Evolutionary conservation across 805 yeast genomes (phyloP), one percentile per base, ranked within the genome.

Genomic region (Cyberlindnera nakhonratchasimensis): DNA sequence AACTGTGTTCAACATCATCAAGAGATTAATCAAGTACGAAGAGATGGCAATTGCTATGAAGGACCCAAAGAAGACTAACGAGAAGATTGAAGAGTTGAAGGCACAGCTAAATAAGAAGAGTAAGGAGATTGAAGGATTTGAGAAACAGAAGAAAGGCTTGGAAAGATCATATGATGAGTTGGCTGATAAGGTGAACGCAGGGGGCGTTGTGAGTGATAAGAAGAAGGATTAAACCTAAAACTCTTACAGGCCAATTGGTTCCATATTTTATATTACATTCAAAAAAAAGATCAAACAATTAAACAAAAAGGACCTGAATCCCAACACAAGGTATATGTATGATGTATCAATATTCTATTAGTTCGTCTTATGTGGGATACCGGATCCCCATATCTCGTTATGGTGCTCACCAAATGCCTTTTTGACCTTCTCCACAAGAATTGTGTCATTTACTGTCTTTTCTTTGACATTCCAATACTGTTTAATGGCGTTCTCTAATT

Each of bases 381-480:
- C 79, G 19, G 75, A 69, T 9, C 57, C 57, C 96, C 96, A 87
- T 3, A 76, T 71, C 57, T 80, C 86, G 57, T 85, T 76, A 45
- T 76, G 57, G 51, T 78, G 83, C 1, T 56, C 61, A 10, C 81
- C 88, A 24, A 77, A 70, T 17, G 75, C 53, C 6, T 45, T 44
- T 10, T 57, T 65, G 51, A 85, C 95, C 3, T 47, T 38, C 11
- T 51, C 60, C 24, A 69, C 67, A 10, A 67, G 39, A 5, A 59
- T 53, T 6, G 63, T 55, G 14, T 65, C 62, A 32, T 58, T 55
- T 11, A 57, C 39, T 6, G 48, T 46, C 13, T 60, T 55, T 14
- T 58, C 55, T 19, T 65, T 55, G 11, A 79, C 79, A 12, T 55
- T 55, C 69, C 79, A 70, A 57, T 77, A 84, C 50, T 77, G 80